Percentiles rank a stretch among this genome's conserved stretches.
phyloP scores from a whole-genome alignment of 805 yeast genomes.

The Candida chauliodis region DNA sequence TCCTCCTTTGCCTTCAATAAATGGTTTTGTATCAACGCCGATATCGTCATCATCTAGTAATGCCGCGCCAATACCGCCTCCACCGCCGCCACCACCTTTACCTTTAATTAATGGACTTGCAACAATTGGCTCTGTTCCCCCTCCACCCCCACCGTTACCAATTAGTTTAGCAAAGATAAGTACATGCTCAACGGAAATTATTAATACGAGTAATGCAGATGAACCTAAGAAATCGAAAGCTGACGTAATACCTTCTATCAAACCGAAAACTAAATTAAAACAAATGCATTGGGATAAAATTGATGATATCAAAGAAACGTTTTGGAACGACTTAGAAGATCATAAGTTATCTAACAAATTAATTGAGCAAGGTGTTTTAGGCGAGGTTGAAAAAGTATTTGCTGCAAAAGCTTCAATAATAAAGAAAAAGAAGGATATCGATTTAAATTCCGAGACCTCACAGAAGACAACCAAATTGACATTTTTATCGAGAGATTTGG shows the following conservation, averaged over 20 bases:
- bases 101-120: too few relatives aligned
- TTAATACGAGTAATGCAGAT: neutral
- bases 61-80: neutral
- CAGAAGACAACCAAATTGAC: constrained; percentile 40
- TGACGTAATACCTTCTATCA: constrained; percentile 11
- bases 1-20: constrained; percentile 11
- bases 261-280: constrained; percentile 76
- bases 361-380: constrained; percentile 71
- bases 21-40: too few relatives aligned
- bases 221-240: neutral
- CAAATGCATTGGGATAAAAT: constrained; percentile 97
- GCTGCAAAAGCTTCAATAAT: constrained; percentile 67
- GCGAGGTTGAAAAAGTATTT: constrained; percentile 81
- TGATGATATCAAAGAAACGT: constrained; percentile 77
- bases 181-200: neutral
- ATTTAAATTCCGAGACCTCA: constrained; percentile 5
- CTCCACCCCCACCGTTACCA: constrained; percentile 13
- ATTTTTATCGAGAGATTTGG: constrained; percentile 75
- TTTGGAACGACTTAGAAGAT: constrained; percentile 74
- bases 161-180: neutral
- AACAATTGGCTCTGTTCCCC: constrained; percentile 5
- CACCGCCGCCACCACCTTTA: constrained; percentile 1
- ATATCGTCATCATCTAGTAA: neutral
- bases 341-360: constrained; percentile 59
- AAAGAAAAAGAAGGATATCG: constrained; percentile 30